Evolutionary conservation across 2,329 filamentous ascomycete genomes (phyloP).

Genomic region (Pseudocercospora fuligena): DNA sequence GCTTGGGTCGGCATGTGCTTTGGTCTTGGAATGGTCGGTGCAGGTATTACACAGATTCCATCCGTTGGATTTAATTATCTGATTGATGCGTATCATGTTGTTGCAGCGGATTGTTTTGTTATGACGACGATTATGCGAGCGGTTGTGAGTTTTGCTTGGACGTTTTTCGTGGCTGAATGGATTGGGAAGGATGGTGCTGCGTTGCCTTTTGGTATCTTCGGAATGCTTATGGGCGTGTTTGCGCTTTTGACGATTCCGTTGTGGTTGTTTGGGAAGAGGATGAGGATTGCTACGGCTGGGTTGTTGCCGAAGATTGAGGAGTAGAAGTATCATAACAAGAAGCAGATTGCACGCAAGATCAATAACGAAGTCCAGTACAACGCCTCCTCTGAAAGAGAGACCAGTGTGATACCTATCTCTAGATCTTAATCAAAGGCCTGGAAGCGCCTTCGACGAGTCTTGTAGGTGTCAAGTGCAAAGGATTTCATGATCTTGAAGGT

Average conservation of each 20-base stretch:
- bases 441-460: too few relatives aligned
- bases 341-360: too few relatives aligned
- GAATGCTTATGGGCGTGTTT: conserved; percentile 58
- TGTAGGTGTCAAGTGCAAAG: too few relatives aligned
- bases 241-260: conserved; percentile 44
- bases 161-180: conserved; percentile 59
- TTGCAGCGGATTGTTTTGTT: conserved; percentile 60
- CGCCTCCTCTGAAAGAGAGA: too few relatives aligned
- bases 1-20: conserved; percentile 49
- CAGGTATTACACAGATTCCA: conserved; percentile 49
- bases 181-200: conserved; percentile 49
- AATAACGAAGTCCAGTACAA: too few relatives aligned
- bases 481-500: too few relatives aligned
- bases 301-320: conserved; percentile 25
- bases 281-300: conserved; percentile 47
- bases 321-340: not conserved
- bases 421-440: too few relatives aligned
- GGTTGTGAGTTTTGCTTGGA: conserved; percentile 60
- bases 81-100: conserved; percentile 55
- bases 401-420: too few relatives aligned
- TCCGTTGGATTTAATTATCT: conserved; percentile 53
- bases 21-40: conserved; percentile 47
- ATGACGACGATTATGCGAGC: conserved; percentile 57
- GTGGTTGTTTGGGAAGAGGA: conserved; percentile 47
- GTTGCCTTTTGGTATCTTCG: conserved; percentile 59